Conservation (phyloP, 176 grass and related monocot genomes). For the Oryza meyeriana region DNA sequence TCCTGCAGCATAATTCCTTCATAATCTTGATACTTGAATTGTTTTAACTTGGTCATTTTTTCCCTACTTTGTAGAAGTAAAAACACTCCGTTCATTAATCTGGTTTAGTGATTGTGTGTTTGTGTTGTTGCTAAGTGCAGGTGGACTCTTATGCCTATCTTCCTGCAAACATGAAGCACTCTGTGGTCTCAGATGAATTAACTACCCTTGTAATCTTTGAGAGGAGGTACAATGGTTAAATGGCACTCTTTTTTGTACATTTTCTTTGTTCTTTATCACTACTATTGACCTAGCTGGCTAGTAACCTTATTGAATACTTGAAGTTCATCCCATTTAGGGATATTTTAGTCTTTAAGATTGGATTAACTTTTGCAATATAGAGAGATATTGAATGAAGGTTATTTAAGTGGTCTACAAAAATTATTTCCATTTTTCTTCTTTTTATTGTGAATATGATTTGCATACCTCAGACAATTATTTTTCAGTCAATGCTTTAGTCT, state of each 20-base stretch:
- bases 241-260: background rate
- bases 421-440: background rate
- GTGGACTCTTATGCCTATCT: conserved; percentile 97
- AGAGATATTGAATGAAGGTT: too few species aligned
- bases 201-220: conserved; percentile 80
- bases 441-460: conserved; percentile 4
- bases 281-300: conserved; percentile 1
- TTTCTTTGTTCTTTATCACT: background rate
- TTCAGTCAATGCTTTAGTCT: background rate
- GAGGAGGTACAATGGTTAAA: conserved; percentile 50
- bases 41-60: background rate
- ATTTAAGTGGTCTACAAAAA: background rate
- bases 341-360: conserved; percentile 8
- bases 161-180: conserved; percentile 72
- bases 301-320: background rate
- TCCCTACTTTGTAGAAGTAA: conserved; percentile 8
- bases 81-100: background rate
- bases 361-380: too few species aligned
- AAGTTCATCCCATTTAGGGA: background rate
- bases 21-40: background rate
- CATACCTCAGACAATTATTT: background rate
- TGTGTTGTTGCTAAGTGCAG: conserved; percentile 38
- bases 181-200: conserved; percentile 48
- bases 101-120: conserved; percentile 16
- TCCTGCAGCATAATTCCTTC: background rate